Percentiles rank a stretch among this genome's conserved stretches.
Evolutionary conservation across 352 stramenopile genomes (phyloP).

Genomic region (Phytophthora podocarpi): DNA sequence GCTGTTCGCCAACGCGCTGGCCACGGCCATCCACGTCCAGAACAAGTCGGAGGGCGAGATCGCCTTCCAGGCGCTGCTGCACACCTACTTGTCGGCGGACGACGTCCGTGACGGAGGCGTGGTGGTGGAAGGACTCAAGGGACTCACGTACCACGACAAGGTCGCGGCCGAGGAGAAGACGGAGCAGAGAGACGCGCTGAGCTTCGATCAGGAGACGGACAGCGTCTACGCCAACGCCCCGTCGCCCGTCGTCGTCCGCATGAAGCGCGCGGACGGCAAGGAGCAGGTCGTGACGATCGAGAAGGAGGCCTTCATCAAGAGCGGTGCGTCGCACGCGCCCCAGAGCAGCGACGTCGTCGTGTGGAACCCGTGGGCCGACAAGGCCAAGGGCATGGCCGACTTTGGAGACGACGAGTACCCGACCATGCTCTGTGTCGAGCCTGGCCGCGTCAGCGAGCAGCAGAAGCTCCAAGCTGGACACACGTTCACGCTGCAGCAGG

Average conservation of each 20-base stretch:
- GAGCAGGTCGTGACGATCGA: slow-evolving; percentile 76
- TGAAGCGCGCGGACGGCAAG: slow-evolving; percentile 51
- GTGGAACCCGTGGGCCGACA: slow-evolving; percentile 95
- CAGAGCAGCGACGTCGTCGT: slow-evolving; percentile 87
- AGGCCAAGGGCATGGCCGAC: slow-evolving; percentile 93
- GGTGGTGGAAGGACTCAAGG: slow-evolving; percentile 87
- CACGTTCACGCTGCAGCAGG: slow-evolving; percentile 72
- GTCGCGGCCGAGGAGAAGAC: slow-evolving; percentile 68
- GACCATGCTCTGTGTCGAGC: slow-evolving; percentile 96
- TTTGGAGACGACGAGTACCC: slow-evolving; percentile 95
- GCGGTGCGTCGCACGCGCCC: slow-evolving; percentile 28
- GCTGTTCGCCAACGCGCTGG: slow-evolving; percentile 79
- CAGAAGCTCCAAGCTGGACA: slow-evolving; percentile 61
- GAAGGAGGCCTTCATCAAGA: slow-evolving; percentile 69
- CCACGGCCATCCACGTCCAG: slow-evolving; percentile 88
- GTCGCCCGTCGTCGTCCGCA: slow-evolving; percentile 67
- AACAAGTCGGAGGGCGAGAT: slow-evolving; percentile 90
- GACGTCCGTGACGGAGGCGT: slow-evolving; percentile 65
- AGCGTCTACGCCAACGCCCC: slow-evolving; percentile 86
- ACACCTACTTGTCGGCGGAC: slow-evolving; percentile 94
- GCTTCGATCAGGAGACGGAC: slow-evolving; percentile 86
- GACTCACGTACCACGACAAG: slow-evolving; percentile 90
- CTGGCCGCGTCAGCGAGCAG: slow-evolving; percentile 80
- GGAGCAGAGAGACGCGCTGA: slow-evolving; percentile 63
- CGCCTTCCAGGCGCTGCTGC: slow-evolving; percentile 93